Percentiles rank a stretch among this genome's conserved stretches.
Conservation (phyloP, 192 early-diverging fungal genomes). For the Coemansia sp. region DNA sequence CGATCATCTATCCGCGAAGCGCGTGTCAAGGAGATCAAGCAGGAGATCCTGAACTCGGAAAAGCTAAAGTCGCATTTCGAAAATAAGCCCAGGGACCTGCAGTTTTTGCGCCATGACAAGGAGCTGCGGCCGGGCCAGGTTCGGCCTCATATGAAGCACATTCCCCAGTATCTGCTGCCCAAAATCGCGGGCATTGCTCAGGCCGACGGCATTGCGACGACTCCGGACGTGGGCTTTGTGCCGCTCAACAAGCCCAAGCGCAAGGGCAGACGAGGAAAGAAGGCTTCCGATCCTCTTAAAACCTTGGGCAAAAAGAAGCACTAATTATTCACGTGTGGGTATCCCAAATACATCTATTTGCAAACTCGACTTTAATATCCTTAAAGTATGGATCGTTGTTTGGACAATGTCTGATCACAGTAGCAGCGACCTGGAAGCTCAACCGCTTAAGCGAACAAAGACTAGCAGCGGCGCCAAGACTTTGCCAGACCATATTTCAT, state of each 20-base stretch:
- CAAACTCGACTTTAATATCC: too few species aligned
- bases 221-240: slow-evolving; percentile 46
- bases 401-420: too few species aligned
- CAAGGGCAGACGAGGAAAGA: slow-evolving; percentile 1
- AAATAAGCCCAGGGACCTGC: slow-evolving; percentile 90
- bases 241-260: slow-evolving; percentile 51
- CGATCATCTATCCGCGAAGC: slow-evolving; percentile 78
- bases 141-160: slow-evolving; percentile 86
- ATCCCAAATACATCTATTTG: too few species aligned
- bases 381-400: too few species aligned
- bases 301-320: slow-evolving; percentile 41
- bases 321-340: neutral
- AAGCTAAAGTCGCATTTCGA: slow-evolving; percentile 97
- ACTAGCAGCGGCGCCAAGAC: neutral
- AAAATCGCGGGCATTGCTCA: slow-evolving; percentile 58
- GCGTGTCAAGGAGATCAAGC: slow-evolving; percentile 90
- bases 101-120: slow-evolving; percentile 88
- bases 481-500: slow-evolving; percentile 21
- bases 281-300: slow-evolving; percentile 40
- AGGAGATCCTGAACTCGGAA: slow-evolving; percentile 93
- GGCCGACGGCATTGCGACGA: slow-evolving; percentile 37
- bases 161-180: slow-evolving; percentile 92
- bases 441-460: too few species aligned
- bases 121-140: slow-evolving; percentile 78
- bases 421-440: too few species aligned